Percentiles rank a stretch among this genome's conserved stretches.
These are phyloP conservation scores for Echinosophora koreensis DNA, from an alignment of 306 rosid species.

Conservation along the genomic window DNA sequence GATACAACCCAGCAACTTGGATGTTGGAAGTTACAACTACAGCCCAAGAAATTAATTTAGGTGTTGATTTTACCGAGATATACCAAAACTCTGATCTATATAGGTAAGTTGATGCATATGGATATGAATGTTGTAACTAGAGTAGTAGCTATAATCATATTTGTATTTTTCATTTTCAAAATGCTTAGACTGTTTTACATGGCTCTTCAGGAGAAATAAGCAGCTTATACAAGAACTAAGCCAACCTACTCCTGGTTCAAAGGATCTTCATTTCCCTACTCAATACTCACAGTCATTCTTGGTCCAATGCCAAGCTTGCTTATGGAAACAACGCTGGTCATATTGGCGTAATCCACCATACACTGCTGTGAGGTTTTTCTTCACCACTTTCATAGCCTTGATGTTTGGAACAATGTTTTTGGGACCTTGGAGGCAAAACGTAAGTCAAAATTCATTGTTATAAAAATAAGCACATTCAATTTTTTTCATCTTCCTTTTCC, in stretches of 20 bases:
- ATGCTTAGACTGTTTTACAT: constrained; percentile 29
- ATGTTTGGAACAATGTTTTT: constrained; percentile 59
- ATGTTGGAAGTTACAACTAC: constrained; percentile 80
- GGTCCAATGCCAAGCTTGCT: constrained; percentile 77
- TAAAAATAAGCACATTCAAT: not conserved
- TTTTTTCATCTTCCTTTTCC: not conserved
- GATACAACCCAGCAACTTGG: constrained; percentile 94
- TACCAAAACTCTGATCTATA: constrained; percentile 71
- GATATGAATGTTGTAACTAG: constrained; percentile 2
- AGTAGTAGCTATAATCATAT: not conserved
- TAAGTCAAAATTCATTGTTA: constrained; percentile 34
- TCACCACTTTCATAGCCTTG: constrained; percentile 52
- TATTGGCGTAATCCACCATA: constrained; percentile 68
- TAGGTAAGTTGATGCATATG: constrained; percentile 43
- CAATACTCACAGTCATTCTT: constrained; percentile 67
- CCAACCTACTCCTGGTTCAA: constrained; percentile 61
- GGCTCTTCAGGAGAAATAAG: constrained; percentile 76
- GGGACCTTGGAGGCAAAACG: constrained; percentile 57
- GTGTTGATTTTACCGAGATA: constrained; percentile 64
- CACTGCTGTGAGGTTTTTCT: constrained; percentile 60
- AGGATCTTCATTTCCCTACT: constrained; percentile 68
- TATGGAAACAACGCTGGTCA: constrained; percentile 79
- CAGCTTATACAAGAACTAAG: constrained; percentile 70
- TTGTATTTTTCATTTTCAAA: constrained; percentile 10
- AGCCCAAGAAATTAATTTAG: constrained; percentile 65